Conservation (phyloP, 2,329 filamentous ascomycete genomes). For the Grosmannia penicillata region DNA sequence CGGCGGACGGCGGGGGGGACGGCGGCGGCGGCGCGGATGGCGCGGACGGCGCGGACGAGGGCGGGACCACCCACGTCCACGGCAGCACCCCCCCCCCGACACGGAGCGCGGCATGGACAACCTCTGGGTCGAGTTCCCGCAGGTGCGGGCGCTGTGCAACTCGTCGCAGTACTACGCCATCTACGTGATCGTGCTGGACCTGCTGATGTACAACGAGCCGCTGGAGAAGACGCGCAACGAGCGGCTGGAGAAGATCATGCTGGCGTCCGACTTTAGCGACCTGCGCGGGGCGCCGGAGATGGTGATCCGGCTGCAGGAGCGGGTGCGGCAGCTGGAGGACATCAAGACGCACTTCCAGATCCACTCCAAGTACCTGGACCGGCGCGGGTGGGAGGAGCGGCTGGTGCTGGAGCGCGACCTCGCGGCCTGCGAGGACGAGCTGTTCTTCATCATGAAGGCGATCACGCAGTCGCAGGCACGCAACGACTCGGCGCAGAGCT, state of each 20-base stretch:
- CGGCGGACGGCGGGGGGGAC: conserved; percentile 23
- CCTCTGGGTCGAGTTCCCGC: conserved; percentile 91
- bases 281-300: conserved; percentile 84
- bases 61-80: conserved; percentile 11
- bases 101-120: conserved; percentile 81
- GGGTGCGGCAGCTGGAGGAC: conserved; percentile 85
- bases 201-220: conserved; percentile 91
- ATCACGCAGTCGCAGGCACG: conserved; percentile 93
- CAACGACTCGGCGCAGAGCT: conserved; percentile 57
- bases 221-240: conserved; percentile 95
- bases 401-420: conserved; percentile 81
- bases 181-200: conserved; percentile 93
- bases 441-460: conserved; percentile 99
- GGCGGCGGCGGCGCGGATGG: background rate
- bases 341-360: conserved; percentile 96
- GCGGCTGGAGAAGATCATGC: conserved; percentile 93
- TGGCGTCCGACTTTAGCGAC: conserved; percentile 97
- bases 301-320: conserved; percentile 79
- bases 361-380: conserved; percentile 74
- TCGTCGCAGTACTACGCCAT: conserved; percentile 95
- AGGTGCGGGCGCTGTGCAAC: conserved; percentile 88
- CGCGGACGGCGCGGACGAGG: background rate
- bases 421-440: conserved; percentile 79
- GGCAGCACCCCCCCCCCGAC: conserved; percentile 29
- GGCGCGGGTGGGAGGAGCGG: conserved; percentile 81